Evolutionary conservation across 345 rosid species (phyloP).

Genomic region (Linum trigynum): DNA sequence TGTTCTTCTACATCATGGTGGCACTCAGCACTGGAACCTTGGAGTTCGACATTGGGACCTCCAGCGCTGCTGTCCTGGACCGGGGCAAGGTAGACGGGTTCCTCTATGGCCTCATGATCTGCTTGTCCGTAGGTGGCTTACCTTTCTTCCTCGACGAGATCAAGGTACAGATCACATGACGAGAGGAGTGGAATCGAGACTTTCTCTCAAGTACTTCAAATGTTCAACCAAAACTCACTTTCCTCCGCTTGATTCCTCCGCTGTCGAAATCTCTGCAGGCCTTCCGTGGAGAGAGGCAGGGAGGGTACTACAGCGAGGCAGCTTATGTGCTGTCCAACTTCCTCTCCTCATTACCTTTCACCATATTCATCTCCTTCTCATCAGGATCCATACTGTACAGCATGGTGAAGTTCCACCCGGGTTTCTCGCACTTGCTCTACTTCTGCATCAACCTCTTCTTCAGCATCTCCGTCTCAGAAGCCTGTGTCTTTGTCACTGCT

Average conservation of each 20-base stretch:
- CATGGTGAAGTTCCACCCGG: constrained; percentile 34
- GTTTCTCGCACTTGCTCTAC: constrained; percentile 20
- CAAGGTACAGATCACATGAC: constrained; percentile 15
- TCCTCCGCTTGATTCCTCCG: neutral
- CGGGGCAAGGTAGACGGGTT: constrained; percentile 21
- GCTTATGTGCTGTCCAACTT: constrained; percentile 26
- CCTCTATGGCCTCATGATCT: constrained; percentile 25
- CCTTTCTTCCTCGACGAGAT: constrained; percentile 32
- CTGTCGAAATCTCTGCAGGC: constrained; percentile 8
- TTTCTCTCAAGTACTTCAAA: no score
- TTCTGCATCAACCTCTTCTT: constrained; percentile 26
- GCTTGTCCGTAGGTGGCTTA: constrained; percentile 28
- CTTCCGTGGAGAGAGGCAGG: constrained; percentile 14
- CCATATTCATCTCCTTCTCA: constrained; percentile 12
- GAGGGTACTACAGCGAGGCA: constrained; percentile 28
- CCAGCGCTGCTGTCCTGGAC: constrained; percentile 7
- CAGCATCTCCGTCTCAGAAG: constrained; percentile 26
- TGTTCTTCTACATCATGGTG: constrained; percentile 18
- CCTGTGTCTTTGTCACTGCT: constrained; percentile 15
- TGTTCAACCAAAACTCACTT: neutral
- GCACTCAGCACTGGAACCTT: constrained; percentile 19
- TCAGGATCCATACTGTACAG: constrained; percentile 20
- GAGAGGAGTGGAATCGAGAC: no score
- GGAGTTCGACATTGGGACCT: constrained; percentile 20
- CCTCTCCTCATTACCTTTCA: constrained; percentile 27